Evolutionary conservation across 495 filamentous ascomycete species (phyloP).

Genomic region (Choiromyces venosus): DNA sequence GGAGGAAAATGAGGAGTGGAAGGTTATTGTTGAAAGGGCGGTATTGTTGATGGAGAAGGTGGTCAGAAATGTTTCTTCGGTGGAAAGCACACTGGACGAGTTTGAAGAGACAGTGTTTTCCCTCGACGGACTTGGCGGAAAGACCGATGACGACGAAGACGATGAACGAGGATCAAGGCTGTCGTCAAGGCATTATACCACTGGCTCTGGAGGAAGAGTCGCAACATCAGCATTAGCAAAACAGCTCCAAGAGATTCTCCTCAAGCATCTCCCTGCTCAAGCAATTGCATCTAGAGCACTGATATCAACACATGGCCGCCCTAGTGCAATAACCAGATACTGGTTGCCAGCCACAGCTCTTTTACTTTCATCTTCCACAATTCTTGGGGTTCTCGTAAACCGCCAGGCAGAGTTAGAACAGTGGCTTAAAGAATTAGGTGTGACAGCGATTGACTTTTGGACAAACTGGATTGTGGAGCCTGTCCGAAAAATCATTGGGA

Average conservation of each 20-base stretch:
- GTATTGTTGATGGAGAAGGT: conserved; percentile 77
- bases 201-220: conserved; percentile 24
- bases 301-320: conserved; percentile 62
- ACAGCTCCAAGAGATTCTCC: conserved; percentile 62
- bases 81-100: conserved; percentile 53
- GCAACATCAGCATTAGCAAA: conserved; percentile 58
- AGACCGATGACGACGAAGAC: conserved; percentile 42
- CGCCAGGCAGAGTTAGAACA: conserved; percentile 63
- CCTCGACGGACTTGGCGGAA: conserved; percentile 34
- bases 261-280: conserved; percentile 57
- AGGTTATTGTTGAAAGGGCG: conserved; percentile 61
- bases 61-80: conserved; percentile 53
- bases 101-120: conserved; percentile 69
- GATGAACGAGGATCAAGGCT: conserved; percentile 4
- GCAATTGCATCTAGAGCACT: conserved; percentile 48
- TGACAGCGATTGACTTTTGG: conserved; percentile 83
- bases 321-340: conserved; percentile 70
- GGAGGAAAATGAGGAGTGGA: conserved; percentile 60
- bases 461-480: conserved; percentile 91
- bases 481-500: conserved; percentile 71
- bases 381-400: conserved; percentile 67
- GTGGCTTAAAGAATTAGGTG: conserved; percentile 70
- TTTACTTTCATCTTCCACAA: conserved; percentile 71
- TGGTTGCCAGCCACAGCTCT: conserved; percentile 70
- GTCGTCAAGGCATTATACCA: conserved; percentile 4